Percentiles rank a stretch among this genome's conserved stretches.
Conservation (phyloP, 2,329 filamentous ascomycete species). For the Bimuria novae-zelandiae region DNA sequence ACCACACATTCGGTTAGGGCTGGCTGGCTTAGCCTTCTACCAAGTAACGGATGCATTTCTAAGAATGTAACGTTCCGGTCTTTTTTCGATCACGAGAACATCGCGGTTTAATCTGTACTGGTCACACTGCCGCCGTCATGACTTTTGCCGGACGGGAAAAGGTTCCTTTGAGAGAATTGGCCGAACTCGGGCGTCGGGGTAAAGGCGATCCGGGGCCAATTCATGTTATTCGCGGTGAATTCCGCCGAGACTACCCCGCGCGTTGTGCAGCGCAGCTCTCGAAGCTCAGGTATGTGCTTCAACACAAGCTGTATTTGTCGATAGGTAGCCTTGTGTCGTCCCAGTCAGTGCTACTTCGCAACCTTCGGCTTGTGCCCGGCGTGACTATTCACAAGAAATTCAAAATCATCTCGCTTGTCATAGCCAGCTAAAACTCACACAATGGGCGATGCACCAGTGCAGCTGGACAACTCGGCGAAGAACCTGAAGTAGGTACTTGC, state of each 20-base stretch:
- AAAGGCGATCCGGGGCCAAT: constrained; percentile 31
- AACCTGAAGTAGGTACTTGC: not conserved
- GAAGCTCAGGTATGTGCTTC: constrained; percentile 4
- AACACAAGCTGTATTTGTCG: not conserved
- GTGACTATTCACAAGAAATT: not conserved
- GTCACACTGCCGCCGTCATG: not conserved
- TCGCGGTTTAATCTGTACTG: not conserved
- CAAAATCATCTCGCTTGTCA: not conserved
- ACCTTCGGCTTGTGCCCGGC: not conserved
- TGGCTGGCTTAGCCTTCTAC: no score
- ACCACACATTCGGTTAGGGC: no score
- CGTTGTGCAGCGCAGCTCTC: not conserved
- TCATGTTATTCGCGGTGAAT: constrained; percentile 20
- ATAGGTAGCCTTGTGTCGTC: not conserved
- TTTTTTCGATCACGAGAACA: no score
- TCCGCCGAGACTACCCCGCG: constrained; percentile 27
- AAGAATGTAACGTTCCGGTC: no score
- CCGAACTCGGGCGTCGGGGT: constrained; percentile 29
- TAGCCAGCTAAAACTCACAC: no score
- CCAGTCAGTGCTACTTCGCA: not conserved
- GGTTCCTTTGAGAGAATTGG: constrained; percentile 17
- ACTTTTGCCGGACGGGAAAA: not conserved
- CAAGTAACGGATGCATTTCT: no score
- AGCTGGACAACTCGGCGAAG: not conserved
- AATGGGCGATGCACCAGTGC: not conserved